These are phyloP conservation scores for Penicillium lagena DNA, from an alignment of 495 filamentous ascomycete genomes.

Conservation along the genomic window DNA sequence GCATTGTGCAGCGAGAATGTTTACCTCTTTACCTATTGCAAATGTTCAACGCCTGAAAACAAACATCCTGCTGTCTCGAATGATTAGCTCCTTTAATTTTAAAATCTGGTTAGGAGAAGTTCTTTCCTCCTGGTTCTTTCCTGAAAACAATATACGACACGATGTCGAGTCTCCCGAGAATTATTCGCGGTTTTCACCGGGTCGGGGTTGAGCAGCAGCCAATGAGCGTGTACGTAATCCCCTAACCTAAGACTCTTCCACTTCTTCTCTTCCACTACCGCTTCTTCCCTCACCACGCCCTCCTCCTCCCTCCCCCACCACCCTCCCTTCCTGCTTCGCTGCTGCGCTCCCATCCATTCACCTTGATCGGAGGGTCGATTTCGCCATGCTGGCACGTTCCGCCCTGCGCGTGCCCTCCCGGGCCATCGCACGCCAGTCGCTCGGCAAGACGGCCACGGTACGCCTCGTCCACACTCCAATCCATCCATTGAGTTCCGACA, in stretches of 20 bases:
- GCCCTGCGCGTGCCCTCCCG: constrained; percentile 73
- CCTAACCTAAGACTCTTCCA: constrained; percentile 11
- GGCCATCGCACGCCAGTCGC: constrained; percentile 53
- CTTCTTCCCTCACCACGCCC: constrained; percentile 28
- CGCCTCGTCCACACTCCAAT: constrained; percentile 17
- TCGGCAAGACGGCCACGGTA: constrained; percentile 47
- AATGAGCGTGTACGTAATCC: too few species aligned
- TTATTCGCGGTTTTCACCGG: constrained; percentile 32
- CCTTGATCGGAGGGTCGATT: constrained; percentile 37
- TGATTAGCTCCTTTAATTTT: too few species aligned
- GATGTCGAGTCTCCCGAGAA: constrained; percentile 15
- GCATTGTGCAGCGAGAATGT: too few species aligned
- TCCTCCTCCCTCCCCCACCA: constrained; percentile 19
- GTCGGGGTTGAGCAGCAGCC: too few species aligned
- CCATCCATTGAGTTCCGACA: constrained; percentile 23
- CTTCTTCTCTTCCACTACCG: constrained; percentile 32
- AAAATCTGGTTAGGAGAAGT: too few species aligned
- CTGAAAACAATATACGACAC: too few species aligned
- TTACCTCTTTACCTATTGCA: too few species aligned
- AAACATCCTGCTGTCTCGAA: too few species aligned
- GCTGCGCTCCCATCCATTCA: constrained; percentile 24
- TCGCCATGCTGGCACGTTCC: constrained; percentile 79
- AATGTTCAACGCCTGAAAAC: too few species aligned
- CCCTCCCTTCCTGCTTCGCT: constrained; percentile 14
- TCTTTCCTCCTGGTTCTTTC: too few species aligned